A percentile compares a stretch with the other conserved stretches of the same genome.
Conservation (phyloP, 164 flowering plant genomes). For the Warburgia ugandensis region DNA sequence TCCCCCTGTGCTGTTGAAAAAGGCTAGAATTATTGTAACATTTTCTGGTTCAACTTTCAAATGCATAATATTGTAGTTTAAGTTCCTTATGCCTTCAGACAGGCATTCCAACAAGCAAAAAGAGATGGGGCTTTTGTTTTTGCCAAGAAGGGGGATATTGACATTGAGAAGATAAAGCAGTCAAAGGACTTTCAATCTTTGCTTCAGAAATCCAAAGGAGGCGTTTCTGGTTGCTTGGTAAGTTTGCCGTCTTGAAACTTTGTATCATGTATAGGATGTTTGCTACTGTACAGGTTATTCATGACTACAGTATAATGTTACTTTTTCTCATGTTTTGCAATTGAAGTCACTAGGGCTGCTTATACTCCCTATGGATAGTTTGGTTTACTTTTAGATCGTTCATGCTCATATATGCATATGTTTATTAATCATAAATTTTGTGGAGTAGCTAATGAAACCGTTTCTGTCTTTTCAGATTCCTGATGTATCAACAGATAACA, state of each 20-base stretch:
- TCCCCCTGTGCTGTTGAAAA: background rate
- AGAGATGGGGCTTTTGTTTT: slow-evolving; percentile 47
- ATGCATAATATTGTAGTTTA: slow-evolving; percentile 1
- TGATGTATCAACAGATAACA: background rate
- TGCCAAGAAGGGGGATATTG: slow-evolving; percentile 38
- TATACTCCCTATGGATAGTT: background rate
- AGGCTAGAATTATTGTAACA: background rate
- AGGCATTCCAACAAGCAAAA: slow-evolving; percentile 65
- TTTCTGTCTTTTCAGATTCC: slow-evolving; percentile 13
- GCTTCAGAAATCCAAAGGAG: slow-evolving; percentile 29
- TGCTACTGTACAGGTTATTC: background rate
- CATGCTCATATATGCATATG: background rate
- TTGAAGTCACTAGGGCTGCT: background rate
- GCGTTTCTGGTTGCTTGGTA: slow-evolving; percentile 30
- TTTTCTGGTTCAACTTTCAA: background rate
- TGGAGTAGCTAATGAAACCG: background rate
- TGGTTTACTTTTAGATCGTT: background rate
- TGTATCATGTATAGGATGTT: background rate
- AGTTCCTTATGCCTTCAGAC: slow-evolving; percentile 32
- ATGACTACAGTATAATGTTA: background rate
- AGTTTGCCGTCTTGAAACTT: background rate
- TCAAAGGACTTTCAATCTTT: slow-evolving; percentile 56
- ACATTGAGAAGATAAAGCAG: slow-evolving; percentile 62
- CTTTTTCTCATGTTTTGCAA: background rate
- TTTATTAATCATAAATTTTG: background rate